A percentile compares a stretch with the other conserved stretches of the same genome.
Evolutionary conservation across 2,329 filamentous ascomycete genomes (phyloP).

Genomic region (Lojkania enalia): DNA sequence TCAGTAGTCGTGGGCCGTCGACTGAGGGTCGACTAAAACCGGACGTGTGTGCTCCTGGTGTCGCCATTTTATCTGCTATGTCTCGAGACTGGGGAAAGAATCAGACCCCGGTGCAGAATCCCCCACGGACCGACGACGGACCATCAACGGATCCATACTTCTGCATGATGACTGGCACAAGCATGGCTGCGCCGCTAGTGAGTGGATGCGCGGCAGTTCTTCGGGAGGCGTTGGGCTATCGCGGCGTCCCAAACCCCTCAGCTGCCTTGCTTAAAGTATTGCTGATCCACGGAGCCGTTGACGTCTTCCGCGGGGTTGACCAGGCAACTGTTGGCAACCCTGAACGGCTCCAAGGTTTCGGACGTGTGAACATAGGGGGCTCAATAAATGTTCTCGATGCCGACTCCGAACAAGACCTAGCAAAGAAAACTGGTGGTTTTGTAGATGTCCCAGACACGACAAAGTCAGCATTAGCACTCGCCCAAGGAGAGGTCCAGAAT

Average conservation of each 20-base stretch:
- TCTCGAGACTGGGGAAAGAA: no score
- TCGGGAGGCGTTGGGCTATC: not conserved
- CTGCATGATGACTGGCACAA: not conserved
- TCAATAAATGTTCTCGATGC: no score
- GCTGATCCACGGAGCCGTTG: not conserved
- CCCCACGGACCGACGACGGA: not conserved
- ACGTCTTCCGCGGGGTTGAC: not conserved
- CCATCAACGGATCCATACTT: not conserved
- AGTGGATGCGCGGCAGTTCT: not conserved
- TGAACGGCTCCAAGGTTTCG: not conserved
- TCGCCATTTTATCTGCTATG: not conserved
- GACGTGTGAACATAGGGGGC: not conserved
- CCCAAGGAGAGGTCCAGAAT: no score
- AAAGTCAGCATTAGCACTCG: no score
- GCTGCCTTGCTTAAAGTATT: not conserved
- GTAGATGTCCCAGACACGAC: no score
- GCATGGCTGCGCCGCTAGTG: not conserved
- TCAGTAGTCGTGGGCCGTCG: not conserved
- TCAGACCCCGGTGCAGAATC: not conserved
- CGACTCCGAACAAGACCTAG: no score
- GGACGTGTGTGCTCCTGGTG: not conserved
- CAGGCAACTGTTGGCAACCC: not conserved
- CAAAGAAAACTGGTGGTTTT: no score
- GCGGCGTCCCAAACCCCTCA: not conserved
- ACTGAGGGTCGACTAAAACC: not conserved